Evolutionary conservation across 2,329 filamentous ascomycete species (phyloP), one percentile per base, ranked within the genome.

Genomic region (Corinectria fuckeliana): DNA sequence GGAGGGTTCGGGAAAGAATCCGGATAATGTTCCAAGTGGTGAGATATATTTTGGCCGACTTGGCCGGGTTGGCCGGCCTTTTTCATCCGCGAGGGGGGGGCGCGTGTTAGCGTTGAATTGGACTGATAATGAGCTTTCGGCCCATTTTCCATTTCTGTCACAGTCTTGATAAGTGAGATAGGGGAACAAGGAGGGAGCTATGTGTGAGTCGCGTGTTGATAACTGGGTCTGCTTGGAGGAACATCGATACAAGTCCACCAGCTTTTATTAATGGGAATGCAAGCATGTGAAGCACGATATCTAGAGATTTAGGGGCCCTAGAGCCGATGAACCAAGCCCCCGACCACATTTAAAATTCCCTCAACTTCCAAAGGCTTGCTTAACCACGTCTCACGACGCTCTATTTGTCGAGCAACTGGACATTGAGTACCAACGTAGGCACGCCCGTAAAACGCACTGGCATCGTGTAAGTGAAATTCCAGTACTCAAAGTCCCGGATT

Each of bases 391-490:
- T 13, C 21, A 7, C 10, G 21, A 25, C 14, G 20, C 3, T 7
- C 13, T 42, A 26, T n/a, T 10, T 25, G 9, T 26, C 21, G 3
- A 23, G 42, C 8, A 45, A 5, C 23, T 58, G 18, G n/a, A 67
- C 5, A 4, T 62, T 56, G 0, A 67, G 41, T 1, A 26, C 36
- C 5, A 67, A 18, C 1, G 9, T 45, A 0, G 64, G 64, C 2
- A 26, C 28, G 2, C 63, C 64, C 5, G 21, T 9, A 34, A 67
- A 61, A 0, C 64, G 70, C 1, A 49, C 21, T 2, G 78, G 77
- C 77, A 81, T 77, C 0, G 66, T 65, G 48, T 77, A 81, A 0
- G 77, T 80, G 23, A 81, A 76, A 60, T 80, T 80, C 79, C 80
- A 82, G 54, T 77, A 76, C 62, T 82, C 79, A 58, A 81, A 81